Evolutionary conservation across 805 yeast genomes (phyloP), one percentile per base, ranked within the genome.

Genomic region (Kuraishia hungarica): DNA sequence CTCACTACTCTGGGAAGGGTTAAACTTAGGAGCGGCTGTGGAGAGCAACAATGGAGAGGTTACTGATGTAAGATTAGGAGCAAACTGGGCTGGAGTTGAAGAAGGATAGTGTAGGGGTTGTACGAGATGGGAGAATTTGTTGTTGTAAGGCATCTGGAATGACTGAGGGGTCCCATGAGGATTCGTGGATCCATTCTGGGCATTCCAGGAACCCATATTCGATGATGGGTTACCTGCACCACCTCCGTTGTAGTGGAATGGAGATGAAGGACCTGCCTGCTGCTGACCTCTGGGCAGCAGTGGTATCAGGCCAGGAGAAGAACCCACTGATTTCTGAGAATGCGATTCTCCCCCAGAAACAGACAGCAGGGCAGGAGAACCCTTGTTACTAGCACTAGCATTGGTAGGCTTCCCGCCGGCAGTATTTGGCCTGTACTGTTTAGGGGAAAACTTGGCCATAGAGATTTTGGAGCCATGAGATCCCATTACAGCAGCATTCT

Each of bases 51-150:
- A 69, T 0, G 89, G 89, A 17, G 87, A 82, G 0, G 89, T 84
- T 56, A 84, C 83, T 39, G 83, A 67, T 57, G 80, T 79, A 53
- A 84, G 67, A 49, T 84, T 84, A 0, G 86, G 82, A 29, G 86
- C 87, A 73, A 82, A 84, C 62, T 83, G 87, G 1, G 87, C 79
- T 17, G 89, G 89, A 1, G 87, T 83, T 0, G 87, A 82, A 2
- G 82, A 73, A 6, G 89, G 89, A 63, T 83, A 83, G 66, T 83
- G 85, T 48, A 81, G 67, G 21, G 84, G 83, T 64, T 81, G 84
- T 20, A 78, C 80, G 35, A 67, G 70, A 54, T 56, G 60, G 64
- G 26, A 67, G 55, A 55, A 65, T 66, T 20, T 59, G 64, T 6
- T 51, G 51, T 50, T n/a, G 50, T 46, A 51, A 39, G 39, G 53